Evolutionary conservation across 225 moss, liverwort and hornwort species (phyloP).

Genomic region (Ulota crispa): DNA sequence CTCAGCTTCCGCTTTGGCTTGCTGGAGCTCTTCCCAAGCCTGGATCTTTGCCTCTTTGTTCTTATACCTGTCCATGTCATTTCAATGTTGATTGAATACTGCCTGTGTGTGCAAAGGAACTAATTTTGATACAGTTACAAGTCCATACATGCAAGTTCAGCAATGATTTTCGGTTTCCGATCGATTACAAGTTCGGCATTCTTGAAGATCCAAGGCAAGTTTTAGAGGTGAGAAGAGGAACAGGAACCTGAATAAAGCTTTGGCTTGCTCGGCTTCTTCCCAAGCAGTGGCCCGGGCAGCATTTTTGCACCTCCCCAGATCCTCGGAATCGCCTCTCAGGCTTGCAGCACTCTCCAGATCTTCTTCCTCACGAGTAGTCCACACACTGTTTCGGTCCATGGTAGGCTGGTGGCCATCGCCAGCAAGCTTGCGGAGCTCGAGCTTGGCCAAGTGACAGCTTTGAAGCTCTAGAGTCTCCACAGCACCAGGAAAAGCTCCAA

Average conservation of each 20-base stretch:
- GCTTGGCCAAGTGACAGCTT: slow-evolving; percentile 54
- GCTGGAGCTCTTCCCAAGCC: slow-evolving; percentile 51
- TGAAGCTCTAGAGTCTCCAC: slow-evolving; percentile 48
- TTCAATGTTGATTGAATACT: background rate
- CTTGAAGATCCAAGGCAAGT: background rate
- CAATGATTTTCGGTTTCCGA: background rate
- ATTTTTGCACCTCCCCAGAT: slow-evolving; percentile 17
- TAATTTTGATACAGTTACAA: background rate
- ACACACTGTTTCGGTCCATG: slow-evolving; percentile 40
- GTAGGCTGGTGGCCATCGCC: slow-evolving; percentile 28
- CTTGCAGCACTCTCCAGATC: slow-evolving; percentile 42
- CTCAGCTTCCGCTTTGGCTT: slow-evolving; percentile 45
- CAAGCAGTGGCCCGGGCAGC: slow-evolving; percentile 34
- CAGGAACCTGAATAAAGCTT: slow-evolving; percentile 37
- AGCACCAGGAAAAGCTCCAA: slow-evolving; percentile 40
- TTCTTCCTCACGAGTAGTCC: slow-evolving; percentile 52
- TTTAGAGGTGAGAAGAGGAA: background rate
- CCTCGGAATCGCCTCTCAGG: slow-evolving; percentile 30
- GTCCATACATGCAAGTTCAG: too few species aligned
- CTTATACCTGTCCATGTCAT: slow-evolving; percentile 26
- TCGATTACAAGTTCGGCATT: background rate
- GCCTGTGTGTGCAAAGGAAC: too few species aligned
- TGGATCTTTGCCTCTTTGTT: slow-evolving; percentile 43
- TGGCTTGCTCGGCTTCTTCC: slow-evolving; percentile 44
- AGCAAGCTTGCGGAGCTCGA: slow-evolving; percentile 52